Conservation (phyloP, 2,329 filamentous ascomycete genomes). For the Malbranchea cinnamomea region DNA sequence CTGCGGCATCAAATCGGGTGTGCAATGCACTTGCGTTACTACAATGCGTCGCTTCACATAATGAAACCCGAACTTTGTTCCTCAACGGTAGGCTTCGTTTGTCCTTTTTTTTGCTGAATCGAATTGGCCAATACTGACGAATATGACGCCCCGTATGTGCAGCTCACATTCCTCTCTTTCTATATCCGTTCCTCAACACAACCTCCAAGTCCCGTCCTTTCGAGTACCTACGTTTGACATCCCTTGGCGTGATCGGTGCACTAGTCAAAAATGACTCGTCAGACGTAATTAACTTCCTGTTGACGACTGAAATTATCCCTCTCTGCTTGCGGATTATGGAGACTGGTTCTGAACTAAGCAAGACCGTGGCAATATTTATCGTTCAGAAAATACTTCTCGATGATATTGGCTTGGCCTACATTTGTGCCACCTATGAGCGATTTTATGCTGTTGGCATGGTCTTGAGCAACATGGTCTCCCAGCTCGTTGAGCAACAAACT, state of each 20-base stretch:
- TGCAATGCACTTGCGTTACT: slow-evolving; percentile 93
- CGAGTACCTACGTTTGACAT: slow-evolving; percentile 91
- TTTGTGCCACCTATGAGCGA: slow-evolving; percentile 94
- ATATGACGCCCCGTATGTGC: slow-evolving; percentile 5
- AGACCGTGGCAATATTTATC: slow-evolving; percentile 98
- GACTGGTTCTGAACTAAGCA: slow-evolving; percentile 93
- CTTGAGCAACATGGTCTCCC: slow-evolving; percentile 94
- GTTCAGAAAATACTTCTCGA: slow-evolving; percentile 97
- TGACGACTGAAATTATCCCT: slow-evolving; percentile 97
- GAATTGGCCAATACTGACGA: slow-evolving; percentile 7
- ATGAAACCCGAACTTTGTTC: slow-evolving; percentile 87
- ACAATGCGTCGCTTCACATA: slow-evolving; percentile 94
- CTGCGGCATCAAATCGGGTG: slow-evolving; percentile 91
- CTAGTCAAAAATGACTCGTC: slow-evolving; percentile 97
- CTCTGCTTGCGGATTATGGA: slow-evolving; percentile 98
- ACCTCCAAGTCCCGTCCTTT: slow-evolving; percentile 96
- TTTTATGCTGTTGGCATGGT: slow-evolving; percentile 98
- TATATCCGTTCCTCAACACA: slow-evolving; percentile 97
- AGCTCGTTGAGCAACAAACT: slow-evolving; percentile 94
- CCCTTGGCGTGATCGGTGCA: slow-evolving; percentile 88
- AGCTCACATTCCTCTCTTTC: slow-evolving; percentile 95
- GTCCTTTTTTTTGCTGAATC: neutral
- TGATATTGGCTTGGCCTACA: slow-evolving; percentile 92
- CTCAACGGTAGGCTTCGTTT: slow-evolving; percentile 54
- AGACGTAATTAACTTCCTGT: slow-evolving; percentile 95